Base-by-base conservation (phyloP, 371 early-diverging fungal species). In the Lichtheimia ornata region DNA sequence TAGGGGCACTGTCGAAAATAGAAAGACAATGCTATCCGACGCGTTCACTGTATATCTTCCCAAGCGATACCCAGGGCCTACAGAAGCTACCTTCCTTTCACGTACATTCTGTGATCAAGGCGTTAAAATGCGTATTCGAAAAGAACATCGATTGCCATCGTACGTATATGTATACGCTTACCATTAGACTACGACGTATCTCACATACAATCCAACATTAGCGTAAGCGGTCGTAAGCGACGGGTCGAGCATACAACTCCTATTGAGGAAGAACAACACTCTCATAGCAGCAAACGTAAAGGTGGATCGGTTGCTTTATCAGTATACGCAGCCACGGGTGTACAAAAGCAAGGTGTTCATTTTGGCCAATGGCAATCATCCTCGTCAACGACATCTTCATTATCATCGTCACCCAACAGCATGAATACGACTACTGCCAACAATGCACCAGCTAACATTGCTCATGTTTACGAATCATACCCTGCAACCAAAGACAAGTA, bases 61-160 rank as follows among this genome's bases (percentile, higher is more conserved):
- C 20, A 96, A 96, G 71, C 87, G 85, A 56, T 97, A 94, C 62
- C 96, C 97, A 1, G 97, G 98, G 9, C 92, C 96, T 86, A 83
- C 88, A 59, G 78, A 81, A 57, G 66, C 74, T 22, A 81, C 81
- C 6, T 81, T 81, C 57, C 58, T 81, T 28, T 77, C 81, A 44
- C 63, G 76, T 5, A 72, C 74, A 40, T 77, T 81, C 59, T 76
- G 72, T 18, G 78, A 81, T 53, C 81, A 81, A 71, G 78, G 81
- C 27, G 74, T 77, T 0, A 73, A 77, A 27, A 77, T 81, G 62
- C 60, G 81, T 17, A 75, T 81, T 12, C 66, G 77, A 2, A 81
- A 77, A 67, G 72, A 73, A 27, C 68, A 70, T 57, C 51, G 72
- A 27, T 25, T 72, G 28, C 70, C 66, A 25, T 62, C 70, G 70